A percentile compares a stretch with the other conserved stretches of the same genome.
phyloP scores from a whole-genome alignment of 2,329 filamentous ascomycete genomes.

The Aspergillus fischeri region DNA sequence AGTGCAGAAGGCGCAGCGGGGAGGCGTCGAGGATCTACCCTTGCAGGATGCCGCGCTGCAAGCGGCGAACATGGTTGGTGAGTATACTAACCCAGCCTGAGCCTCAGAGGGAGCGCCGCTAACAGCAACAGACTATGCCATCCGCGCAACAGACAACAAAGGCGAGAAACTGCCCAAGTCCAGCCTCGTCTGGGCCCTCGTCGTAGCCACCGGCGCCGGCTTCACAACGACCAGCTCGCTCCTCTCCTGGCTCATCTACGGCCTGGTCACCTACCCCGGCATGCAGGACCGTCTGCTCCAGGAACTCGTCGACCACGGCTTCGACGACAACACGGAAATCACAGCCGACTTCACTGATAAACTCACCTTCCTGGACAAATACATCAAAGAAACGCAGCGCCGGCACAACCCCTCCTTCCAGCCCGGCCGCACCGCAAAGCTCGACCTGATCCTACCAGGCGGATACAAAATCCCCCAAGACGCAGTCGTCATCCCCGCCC shows the following conservation, averaged over 20 bases:
- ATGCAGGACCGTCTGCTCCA: conserved; percentile 56
- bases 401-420: conserved; percentile 60
- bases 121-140: conserved; percentile 44
- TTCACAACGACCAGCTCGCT: conserved; percentile 58
- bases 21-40: conserved; percentile 26
- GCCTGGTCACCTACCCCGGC: conserved; percentile 49
- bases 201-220: conserved; percentile 54
- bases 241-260: conserved; percentile 55
- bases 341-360: conserved; percentile 47
- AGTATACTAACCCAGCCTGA: conserved; percentile 29
- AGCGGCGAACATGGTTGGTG: conserved; percentile 35
- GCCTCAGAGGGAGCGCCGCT: background rate
- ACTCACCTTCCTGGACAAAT: conserved; percentile 42
- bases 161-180: conserved; percentile 50
- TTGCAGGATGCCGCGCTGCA: conserved; percentile 44
- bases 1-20: conserved; percentile 16
- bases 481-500: conserved; percentile 50
- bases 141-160: conserved; percentile 50
- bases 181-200: conserved; percentile 37
- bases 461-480: conserved; percentile 55
- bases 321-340: conserved; percentile 41
- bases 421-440: conserved; percentile 54
- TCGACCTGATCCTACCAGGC: conserved; percentile 55
- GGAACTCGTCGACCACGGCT: conserved; percentile 51
- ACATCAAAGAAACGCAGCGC: conserved; percentile 59